Base-by-base conservation (phyloP, 345 rosid species). In the Aethionema arabicum region DNA sequence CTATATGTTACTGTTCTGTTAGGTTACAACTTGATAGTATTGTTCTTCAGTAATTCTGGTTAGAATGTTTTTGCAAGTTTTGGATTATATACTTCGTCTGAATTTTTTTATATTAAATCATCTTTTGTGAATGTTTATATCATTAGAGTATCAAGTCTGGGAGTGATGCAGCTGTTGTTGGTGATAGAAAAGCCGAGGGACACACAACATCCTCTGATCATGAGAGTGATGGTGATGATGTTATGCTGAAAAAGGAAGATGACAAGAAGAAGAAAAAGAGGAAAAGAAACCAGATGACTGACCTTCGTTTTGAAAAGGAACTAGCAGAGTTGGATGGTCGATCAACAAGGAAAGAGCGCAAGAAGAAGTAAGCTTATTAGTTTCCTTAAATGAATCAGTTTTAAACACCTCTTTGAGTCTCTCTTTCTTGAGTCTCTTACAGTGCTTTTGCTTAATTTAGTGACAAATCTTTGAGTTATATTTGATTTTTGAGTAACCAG, bases 221-320 rank as follows among this genome's bases (percentile, higher is more conserved):
- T 11, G 59, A 41, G 55, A 69, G 43, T 48, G 71, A 62, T 16
- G 81, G 38, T 41, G 75, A 56, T 14, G 78, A 75, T 50, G 14
- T 13, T 39, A 27, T 37, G 63, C 39, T 33, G 57, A 72, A 36
- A 12, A 53, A 29, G 0, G 56, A 14, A 40, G 66, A 61, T 21
- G 83, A 73, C 15, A 86, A 77, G 82, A 81, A 67, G 68, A 88
- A 72, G 81, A 80, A 72, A 45, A 91, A 85, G 50, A 80, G 91
- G 31, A 89, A 87, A 80, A 82, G 82, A n/a, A 78, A 79, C 48
- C 85, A 81, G 36, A 72, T 78, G 7, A 76, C 51, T 0, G 99
- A 89, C 54, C 87, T 87, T 62, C 83, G 93, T 12, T 89, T 90
- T 50, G 85, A 80, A 63, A 33, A 75, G 4, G 65, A 47, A 4